Evolutionary conservation across 192 early-diverging fungal genomes (phyloP).

Genomic region (Dissophora ornata): DNA sequence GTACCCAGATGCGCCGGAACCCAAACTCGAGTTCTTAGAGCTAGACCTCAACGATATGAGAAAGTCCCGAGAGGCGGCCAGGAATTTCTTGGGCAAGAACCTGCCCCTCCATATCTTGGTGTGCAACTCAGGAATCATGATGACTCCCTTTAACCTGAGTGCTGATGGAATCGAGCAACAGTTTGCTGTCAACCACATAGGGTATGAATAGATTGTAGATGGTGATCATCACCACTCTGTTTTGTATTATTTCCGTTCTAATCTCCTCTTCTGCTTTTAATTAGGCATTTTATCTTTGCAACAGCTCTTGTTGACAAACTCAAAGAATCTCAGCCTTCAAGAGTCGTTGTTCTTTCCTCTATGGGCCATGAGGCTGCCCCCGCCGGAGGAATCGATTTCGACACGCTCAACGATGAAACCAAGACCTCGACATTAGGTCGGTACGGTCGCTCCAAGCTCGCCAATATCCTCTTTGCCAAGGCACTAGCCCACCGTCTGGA

Average conservation of each 20-base stretch:
- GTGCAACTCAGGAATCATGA: slow-evolving; percentile 50
- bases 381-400: slow-evolving; percentile 45
- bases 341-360: slow-evolving; percentile 55
- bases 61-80: slow-evolving; percentile 21
- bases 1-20: neutral
- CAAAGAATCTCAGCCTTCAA: slow-evolving; percentile 45
- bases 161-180: slow-evolving; percentile 56
- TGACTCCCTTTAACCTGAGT: slow-evolving; percentile 27
- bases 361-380: slow-evolving; percentile 17
- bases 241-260: neutral
- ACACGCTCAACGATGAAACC: slow-evolving; percentile 41
- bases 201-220: neutral
- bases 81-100: slow-evolving; percentile 33
- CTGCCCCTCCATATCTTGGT: slow-evolving; percentile 59
- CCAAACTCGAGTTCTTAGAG: slow-evolving; percentile 37
- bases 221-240: neutral
- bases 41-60: slow-evolving; percentile 37
- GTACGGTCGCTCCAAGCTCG: slow-evolving; percentile 65
- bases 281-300: slow-evolving; percentile 48
- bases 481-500: slow-evolving; percentile 50
- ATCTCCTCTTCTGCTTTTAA: no score
- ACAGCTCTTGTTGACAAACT: slow-evolving; percentile 40
- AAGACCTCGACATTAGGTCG: neutral
- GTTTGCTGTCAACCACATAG: slow-evolving; percentile 64
- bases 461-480: slow-evolving; percentile 61